A percentile compares a stretch with the other conserved stretches of the same genome.
These are phyloP conservation scores for Scolecobasidium constrictum DNA, from an alignment of 2,329 filamentous ascomycete genomes.

Conservation along the genomic window DNA sequence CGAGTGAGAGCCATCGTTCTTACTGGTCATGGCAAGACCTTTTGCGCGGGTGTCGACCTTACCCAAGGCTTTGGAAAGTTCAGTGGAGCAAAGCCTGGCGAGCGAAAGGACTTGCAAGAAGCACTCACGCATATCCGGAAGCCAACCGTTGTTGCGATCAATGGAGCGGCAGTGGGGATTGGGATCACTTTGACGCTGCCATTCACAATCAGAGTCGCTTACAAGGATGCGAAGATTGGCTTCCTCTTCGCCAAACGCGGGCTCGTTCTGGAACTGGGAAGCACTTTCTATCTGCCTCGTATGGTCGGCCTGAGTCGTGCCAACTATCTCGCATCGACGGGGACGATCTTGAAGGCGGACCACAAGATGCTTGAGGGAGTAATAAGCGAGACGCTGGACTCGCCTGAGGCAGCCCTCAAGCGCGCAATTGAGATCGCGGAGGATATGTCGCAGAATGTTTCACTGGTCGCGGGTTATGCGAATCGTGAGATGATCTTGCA, in stretches of 20 bases:
- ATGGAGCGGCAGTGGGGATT: slow-evolving; percentile 47
- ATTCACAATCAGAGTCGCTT: slow-evolving; percentile 43
- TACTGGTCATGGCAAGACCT: slow-evolving; percentile 37
- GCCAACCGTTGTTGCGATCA: slow-evolving; percentile 43
- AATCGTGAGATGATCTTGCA: neutral
- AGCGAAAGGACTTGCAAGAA: slow-evolving; percentile 24
- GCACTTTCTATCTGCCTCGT: slow-evolving; percentile 60
- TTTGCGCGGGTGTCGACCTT: slow-evolving; percentile 47
- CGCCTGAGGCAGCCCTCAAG: slow-evolving; percentile 48
- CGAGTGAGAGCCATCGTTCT: slow-evolving; percentile 44
- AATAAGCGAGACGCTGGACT: slow-evolving; percentile 54
- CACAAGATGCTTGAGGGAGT: slow-evolving; percentile 46
- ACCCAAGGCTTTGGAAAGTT: slow-evolving; percentile 12
- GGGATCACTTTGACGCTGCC: slow-evolving; percentile 51
- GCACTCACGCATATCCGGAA: slow-evolving; percentile 40
- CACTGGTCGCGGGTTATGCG: neutral
- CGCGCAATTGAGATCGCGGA: slow-evolving; percentile 55
- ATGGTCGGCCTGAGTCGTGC: slow-evolving; percentile 55
- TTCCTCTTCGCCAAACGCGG: slow-evolving; percentile 65
- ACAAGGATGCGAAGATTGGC: slow-evolving; percentile 52
- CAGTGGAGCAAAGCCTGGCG: slow-evolving; percentile 10
- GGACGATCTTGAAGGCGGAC: slow-evolving; percentile 42
- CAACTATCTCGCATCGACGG: slow-evolving; percentile 56
- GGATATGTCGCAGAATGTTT: slow-evolving; percentile 51
- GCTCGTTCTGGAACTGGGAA: slow-evolving; percentile 61